Evolutionary conservation across 352 stramenopile genomes (phyloP), one percentile per base, ranked within the genome.

Genomic region (Phytophthora tentaculata): DNA sequence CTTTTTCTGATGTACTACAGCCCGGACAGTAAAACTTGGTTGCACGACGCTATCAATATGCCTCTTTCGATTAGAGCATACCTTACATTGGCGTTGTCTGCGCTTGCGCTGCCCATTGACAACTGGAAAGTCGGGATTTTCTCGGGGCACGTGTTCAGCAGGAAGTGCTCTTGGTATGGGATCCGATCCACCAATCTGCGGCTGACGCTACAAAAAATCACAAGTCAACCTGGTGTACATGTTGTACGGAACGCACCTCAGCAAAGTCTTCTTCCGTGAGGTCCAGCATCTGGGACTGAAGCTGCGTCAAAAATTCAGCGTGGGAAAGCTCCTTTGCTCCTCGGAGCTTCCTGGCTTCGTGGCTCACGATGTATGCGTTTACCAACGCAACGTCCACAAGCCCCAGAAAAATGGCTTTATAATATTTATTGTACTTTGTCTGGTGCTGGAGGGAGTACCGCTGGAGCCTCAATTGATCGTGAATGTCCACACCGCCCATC

Each of bases 1-100:
- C 24, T 50, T 52, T 69, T n/a, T 61, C 22, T 8, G 52, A 68
- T n/a, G 56, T 28, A 14, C 45, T 64, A 47, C 62, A 69, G 2
- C 44, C 53, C 13, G 12, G 32, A 10, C 54, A 69, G 37, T 37
- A 69, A 20, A 55, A 64, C 39, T 55, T 63, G 0, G 62, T 69
- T 14, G 45, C 44, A 0, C 47, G 45, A 1, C 37, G 52, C 14
- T 62, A 45, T 3, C 62, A 53, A 35, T 26, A 29, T 32, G 5
- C 9, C 8, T 32, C 8, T 32, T 32, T 32, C 28, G 28, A 32
- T 32, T 32, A 9, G 1, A 32, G 28, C 28, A 32, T 32, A 32
- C 0, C 28, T 32, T 32, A 32, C 28, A 32, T 8, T 32, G 28
- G 28, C 28, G 28, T 32, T 32, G 28, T 32, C 28, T 32, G 28